Base-by-base conservation (phyloP, 176 grass and related monocot species). In the Oropetium thomaeum region DNA sequence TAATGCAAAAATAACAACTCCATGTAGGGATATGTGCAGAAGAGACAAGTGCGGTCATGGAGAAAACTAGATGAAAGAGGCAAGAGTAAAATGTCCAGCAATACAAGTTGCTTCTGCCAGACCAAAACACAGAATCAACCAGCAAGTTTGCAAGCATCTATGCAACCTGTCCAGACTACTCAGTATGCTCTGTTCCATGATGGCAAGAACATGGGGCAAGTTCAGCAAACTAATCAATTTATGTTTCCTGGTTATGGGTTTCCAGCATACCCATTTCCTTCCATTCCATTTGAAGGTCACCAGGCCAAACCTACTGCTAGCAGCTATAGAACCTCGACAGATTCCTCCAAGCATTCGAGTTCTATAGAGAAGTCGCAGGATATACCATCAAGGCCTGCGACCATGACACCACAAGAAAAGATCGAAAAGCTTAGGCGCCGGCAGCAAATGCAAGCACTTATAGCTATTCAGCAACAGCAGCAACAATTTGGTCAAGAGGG, bases 351-450 rank as follows among this genome's bases (percentile, higher is more conserved):
- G 52, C 43, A 62, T 66, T 63, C 78, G 31, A 82, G 76, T 68
- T 78, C 77, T 20, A 59, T 59, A 40, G 81, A 82, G 39, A 87
- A 71, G 34, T 65, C 58, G 44, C 67, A 83, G 52, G 82, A 92
- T 70, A 68, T 71, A 45, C 58, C 74, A 65, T 79, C 82, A 85
- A 82, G 69, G 60, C 41, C 62, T 72, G 40, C 78, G 26, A 92
- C 15, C 47, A 89, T 92, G 90, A 93, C 90, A 70, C 87, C 84
- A 48, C 87, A 89, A 75, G 90, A 93, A 85, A 93, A 93, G 77
- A 93, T 93, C n/a, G 90, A 93, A 79, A 93, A 93, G 57, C 71
- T 93, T 83, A 89, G 87, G 70, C 87, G 73, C 23, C 81, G 87
- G 10, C 90, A 93, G 52, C 87, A 93, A 79, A 84, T 84, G 74